A percentile compares a stretch with the other conserved stretches of the same genome.
phyloP scores from a whole-genome alignment of 768 basidiomycete species.

The Tephrocybe rancida region DNA sequence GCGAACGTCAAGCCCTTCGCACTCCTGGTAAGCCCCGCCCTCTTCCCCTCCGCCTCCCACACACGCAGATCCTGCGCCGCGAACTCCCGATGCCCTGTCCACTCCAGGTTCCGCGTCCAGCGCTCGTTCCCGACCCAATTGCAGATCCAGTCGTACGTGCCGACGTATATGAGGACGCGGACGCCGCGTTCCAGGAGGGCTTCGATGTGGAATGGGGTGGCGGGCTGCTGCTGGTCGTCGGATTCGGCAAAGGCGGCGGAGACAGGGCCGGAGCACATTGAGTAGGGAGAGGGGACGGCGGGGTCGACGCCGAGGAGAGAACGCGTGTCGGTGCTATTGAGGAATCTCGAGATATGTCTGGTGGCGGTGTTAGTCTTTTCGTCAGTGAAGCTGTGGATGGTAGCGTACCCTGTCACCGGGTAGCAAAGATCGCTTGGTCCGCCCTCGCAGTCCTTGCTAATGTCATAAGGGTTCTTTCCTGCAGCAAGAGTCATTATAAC shows the following conservation, averaged over 20 bases:
- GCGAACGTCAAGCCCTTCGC: conserved; percentile 62
- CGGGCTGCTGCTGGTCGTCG: conserved; percentile 46
- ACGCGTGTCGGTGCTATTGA: conserved; percentile 59
- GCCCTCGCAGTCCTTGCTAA: conserved; percentile 62
- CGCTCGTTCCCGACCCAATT: conserved; percentile 76
- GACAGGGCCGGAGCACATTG: conserved; percentile 41
- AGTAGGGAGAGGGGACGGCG: conserved; percentile 33
- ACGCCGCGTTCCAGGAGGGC: conserved; percentile 74
- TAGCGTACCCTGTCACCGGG: conserved; percentile 42
- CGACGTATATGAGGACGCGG: conserved; percentile 69
- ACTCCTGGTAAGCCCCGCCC: conserved; percentile 37
- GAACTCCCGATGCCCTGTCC: conserved; percentile 62
- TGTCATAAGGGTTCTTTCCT: conserved; percentile 68
- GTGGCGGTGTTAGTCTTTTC: not conserved
- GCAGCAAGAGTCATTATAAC: not conserved
- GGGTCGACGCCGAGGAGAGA: conserved; percentile 64
- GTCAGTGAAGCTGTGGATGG: not conserved
- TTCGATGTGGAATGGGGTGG: conserved; percentile 56
- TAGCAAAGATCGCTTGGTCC: conserved; percentile 56
- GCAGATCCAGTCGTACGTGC: conserved; percentile 74
- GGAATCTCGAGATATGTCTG: conserved; percentile 62
- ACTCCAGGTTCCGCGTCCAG: conserved; percentile 72
- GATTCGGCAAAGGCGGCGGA: conserved; percentile 44
- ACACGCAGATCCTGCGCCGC: conserved; percentile 43
- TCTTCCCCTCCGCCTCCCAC: conserved; percentile 59